These are phyloP conservation scores for Amauroascus niger DNA, from an alignment of 2,329 filamentous ascomycete genomes.

Conservation along the genomic window DNA sequence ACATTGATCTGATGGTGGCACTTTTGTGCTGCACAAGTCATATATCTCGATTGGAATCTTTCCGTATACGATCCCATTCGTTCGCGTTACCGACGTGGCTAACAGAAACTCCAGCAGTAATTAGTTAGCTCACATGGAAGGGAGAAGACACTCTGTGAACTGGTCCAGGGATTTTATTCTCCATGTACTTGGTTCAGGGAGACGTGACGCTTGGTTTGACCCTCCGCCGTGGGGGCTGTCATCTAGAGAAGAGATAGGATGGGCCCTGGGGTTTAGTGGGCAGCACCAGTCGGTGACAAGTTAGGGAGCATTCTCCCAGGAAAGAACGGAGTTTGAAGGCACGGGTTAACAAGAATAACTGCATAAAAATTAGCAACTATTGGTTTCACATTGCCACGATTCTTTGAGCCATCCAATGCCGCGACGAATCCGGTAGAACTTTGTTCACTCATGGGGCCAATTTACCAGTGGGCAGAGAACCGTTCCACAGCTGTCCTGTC, in stretches of 20 bases:
- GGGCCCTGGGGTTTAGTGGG: background rate
- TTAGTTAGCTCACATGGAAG: background rate
- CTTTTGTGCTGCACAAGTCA: background rate
- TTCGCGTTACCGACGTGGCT: constrained; percentile 7
- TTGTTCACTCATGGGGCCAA: background rate
- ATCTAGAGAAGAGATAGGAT: no score
- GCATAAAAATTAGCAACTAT: background rate
- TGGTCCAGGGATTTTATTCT: background rate
- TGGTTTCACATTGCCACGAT: background rate
- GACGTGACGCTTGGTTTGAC: background rate
- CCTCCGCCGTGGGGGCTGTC: background rate
- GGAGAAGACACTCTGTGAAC: background rate
- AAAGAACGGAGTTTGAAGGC: background rate
- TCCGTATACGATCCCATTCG: constrained; percentile 1
- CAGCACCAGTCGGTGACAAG: background rate
- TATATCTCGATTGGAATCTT: background rate
- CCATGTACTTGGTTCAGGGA: background rate
- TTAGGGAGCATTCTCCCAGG: no score
- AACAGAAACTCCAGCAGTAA: background rate
- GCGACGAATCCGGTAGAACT: background rate
- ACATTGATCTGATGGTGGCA: background rate
- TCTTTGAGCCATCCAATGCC: background rate
- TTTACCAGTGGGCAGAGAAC: no score
- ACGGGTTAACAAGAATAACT: background rate
- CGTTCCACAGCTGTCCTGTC: no score